Evolutionary conservation across 2,329 filamentous ascomycete genomes (phyloP).

Genomic region (Verticillium zaregamsianum): DNA sequence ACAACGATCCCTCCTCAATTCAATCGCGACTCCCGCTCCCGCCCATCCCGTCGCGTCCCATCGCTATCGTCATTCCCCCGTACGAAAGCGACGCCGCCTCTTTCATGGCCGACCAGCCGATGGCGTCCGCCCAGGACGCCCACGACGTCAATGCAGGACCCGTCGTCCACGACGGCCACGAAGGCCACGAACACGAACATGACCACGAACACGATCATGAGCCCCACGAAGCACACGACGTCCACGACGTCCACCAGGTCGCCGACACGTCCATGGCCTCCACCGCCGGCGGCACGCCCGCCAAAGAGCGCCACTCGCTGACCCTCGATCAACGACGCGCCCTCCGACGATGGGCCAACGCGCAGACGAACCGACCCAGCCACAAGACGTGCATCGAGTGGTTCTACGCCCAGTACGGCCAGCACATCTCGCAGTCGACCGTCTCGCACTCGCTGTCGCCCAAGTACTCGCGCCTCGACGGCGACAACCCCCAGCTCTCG

Average conservation of each 20-base stretch:
- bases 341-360: constrained; percentile 55
- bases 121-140: constrained; percentile 4
- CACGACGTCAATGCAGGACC: constrained; percentile 9
- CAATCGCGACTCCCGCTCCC: constrained; percentile 6
- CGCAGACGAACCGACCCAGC: constrained; percentile 50
- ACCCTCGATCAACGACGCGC: constrained; percentile 60
- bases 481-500: constrained; percentile 55
- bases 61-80: not conserved
- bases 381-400: constrained; percentile 62
- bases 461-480: constrained; percentile 58
- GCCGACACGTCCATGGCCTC: constrained; percentile 7
- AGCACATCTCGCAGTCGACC: constrained; percentile 59
- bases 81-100: not conserved
- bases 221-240: constrained; percentile 8
- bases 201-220: not conserved
- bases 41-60: not conserved
- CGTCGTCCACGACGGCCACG: constrained; percentile 1
- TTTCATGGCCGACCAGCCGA: constrained; percentile 10
- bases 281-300: constrained; percentile 5
- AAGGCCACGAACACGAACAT: not conserved
- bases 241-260: constrained; percentile 8
- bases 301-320: constrained; percentile 53
- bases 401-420: constrained; percentile 55
- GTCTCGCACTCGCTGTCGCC: constrained; percentile 59
- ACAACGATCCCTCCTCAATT: constrained; percentile 15